Evolutionary conservation across 306 rosid species (phyloP).

Genomic region (Clitoria ternatea): DNA sequence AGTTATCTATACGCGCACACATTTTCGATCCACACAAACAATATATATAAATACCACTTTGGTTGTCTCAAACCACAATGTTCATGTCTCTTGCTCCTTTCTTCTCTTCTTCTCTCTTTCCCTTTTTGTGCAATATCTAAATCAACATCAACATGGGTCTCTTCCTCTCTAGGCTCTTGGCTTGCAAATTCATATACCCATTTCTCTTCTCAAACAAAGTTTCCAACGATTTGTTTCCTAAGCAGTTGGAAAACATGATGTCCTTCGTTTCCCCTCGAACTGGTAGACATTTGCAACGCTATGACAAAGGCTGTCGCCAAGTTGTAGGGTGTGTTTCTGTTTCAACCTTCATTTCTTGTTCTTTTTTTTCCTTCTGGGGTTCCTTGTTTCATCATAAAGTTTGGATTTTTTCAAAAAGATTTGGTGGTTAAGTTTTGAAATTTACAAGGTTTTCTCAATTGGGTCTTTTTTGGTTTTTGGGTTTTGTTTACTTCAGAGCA

Average conservation of each 20-base stretch:
- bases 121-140: neutral
- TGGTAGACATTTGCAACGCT: conserved; percentile 78
- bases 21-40: neutral
- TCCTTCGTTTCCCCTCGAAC: conserved; percentile 59
- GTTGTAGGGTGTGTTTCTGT: conserved; percentile 72
- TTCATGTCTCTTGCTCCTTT: neutral
- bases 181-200: conserved; percentile 33
- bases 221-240: conserved; percentile 34
- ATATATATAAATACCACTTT: neutral
- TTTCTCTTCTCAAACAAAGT: conserved; percentile 29
- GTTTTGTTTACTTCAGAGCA: too few relatives aligned
- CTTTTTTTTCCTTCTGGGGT: neutral
- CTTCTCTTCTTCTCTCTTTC: neutral
- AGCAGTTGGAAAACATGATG: conserved; percentile 41
- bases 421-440: neutral
- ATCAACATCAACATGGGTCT: conserved; percentile 51
- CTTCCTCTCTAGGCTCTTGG: conserved; percentile 45
- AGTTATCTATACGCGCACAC: conserved; percentile 21
- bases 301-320: conserved; percentile 62
- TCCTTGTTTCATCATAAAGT: neutral
- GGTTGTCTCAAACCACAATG: neutral
- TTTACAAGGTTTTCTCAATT: conserved; percentile 9
- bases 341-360: neutral
- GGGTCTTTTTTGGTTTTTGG: conserved; percentile 19
- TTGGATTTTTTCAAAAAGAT: conserved; percentile 4